Conservation (phyloP, 2,329 filamentous ascomycete species). For the Xylaria sp. region DNA sequence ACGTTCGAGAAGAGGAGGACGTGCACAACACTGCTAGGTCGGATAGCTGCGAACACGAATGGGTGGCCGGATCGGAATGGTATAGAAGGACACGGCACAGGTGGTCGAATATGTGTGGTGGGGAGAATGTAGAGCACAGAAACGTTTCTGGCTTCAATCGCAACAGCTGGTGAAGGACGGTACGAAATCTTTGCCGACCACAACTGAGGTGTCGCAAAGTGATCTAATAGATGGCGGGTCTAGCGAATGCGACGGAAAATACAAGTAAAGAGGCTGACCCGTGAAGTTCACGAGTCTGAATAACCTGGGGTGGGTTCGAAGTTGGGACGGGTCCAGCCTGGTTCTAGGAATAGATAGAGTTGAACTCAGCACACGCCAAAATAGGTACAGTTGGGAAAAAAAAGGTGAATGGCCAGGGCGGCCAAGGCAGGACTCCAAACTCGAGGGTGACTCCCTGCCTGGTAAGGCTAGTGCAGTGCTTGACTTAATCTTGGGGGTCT, state of each 20-base stretch:
- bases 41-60: slow-evolving; percentile 2
- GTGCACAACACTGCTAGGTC: slow-evolving; percentile 10
- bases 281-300: slow-evolving; percentile 26
- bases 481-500: slow-evolving; percentile 26
- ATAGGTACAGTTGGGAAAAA: slow-evolving; percentile 36
- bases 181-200: slow-evolving; percentile 7
- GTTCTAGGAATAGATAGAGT: slow-evolving; percentile 42
- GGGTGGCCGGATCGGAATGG: slow-evolving; percentile 18
- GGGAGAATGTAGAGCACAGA: slow-evolving; percentile 26
- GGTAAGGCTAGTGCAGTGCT: slow-evolving; percentile 32
- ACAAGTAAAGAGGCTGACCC: slow-evolving; percentile 15
- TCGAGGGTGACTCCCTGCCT: slow-evolving; percentile 33
- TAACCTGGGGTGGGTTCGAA: slow-evolving; percentile 32
- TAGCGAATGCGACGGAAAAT: slow-evolving; percentile 26
- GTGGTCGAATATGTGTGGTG: slow-evolving; percentile 40
- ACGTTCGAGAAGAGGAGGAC: slow-evolving; percentile 9
- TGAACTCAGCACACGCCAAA: slow-evolving; percentile 41
- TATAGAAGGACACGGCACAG: slow-evolving; percentile 26
- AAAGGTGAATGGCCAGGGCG: slow-evolving; percentile 36
- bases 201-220: slow-evolving; percentile 8
- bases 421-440: slow-evolving; percentile 33
- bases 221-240: slow-evolving; percentile 4
- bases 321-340: slow-evolving; percentile 41
- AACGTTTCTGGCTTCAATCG: slow-evolving; percentile 39
- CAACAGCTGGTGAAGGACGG: slow-evolving; percentile 11